Base-by-base conservation (phyloP, 2,329 filamentous ascomycete genomes). In the Colletotrichum cordylinicola region DNA sequence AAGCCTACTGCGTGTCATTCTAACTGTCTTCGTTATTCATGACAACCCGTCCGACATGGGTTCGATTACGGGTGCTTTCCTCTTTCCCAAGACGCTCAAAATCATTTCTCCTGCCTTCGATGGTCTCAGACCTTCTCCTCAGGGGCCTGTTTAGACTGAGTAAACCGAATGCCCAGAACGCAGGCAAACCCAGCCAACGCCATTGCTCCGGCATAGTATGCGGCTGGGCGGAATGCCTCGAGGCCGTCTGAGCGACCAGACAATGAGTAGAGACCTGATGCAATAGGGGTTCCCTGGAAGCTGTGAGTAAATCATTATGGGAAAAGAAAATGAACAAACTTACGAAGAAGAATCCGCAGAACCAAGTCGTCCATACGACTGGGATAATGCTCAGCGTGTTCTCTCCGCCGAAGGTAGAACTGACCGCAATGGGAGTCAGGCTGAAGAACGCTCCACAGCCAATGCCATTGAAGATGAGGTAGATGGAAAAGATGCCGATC, bases 401-500 rank as follows among this genome's bases (percentile, higher is more conserved):
- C 16, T 77, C 62, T 2, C 70, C 52, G 2, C 81, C 81, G 35
- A 81, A 82, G 0, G 78, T 74, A 13, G 77, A 70, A 10, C 78
- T 78, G 3, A 81, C 68, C 16, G 78, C 78, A 1, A 79, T 75
- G 1, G 81, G 80, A 10, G 81, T 81, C 4, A 82, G 68, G 52
- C 80, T 81, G 71, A 82, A 82, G 61, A 82, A 82, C 1, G 81
- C 80, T 4, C 81, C 81, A 31, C 80, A 81, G 4, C 81, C 81
- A 18, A 81, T 78, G 18, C 81, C 81, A 60, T 80, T 82, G 58
- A 82, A 66, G 10, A 81, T 70, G 33, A 80, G 77, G n/a, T 81
- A 81, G 6, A 78, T 56, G 1, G 77, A 73, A 4, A 82, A 73
- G 27, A 80, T 61, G 8, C 77, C 79, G 24, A 80, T 77, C 6